These are phyloP conservation scores for Ploettnerulaceae sp. DNA, from an alignment of 2,329 filamentous ascomycete species.

Conservation along the genomic window DNA sequence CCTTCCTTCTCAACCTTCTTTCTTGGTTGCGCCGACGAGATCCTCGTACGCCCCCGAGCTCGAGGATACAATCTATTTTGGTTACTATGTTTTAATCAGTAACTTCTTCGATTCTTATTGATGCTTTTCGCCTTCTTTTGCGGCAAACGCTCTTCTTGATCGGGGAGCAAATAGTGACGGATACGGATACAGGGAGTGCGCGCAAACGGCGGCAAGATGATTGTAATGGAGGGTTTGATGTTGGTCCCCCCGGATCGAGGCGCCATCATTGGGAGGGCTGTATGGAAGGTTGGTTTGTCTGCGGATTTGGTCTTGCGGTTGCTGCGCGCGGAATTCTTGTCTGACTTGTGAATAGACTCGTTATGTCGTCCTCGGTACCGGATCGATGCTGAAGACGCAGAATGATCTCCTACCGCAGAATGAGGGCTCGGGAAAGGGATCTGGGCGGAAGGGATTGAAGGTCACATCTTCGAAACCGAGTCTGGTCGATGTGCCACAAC, in stretches of 20 bases:
- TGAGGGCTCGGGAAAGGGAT: conserved; percentile 10
- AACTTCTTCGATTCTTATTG: conserved; percentile 6
- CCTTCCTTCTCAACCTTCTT: background rate
- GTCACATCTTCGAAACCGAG: conserved; percentile 28
- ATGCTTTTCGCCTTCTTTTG: background rate
- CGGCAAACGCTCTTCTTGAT: background rate
- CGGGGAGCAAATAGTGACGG: background rate
- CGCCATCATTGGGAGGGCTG: conserved; percentile 46
- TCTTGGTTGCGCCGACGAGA: background rate
- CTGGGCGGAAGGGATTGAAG: conserved; percentile 24
- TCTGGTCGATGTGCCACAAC: conserved; percentile 24
- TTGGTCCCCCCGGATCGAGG: conserved; percentile 48
- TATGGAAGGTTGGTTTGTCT: conserved; percentile 47
- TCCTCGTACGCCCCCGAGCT: background rate
- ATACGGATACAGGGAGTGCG: background rate
- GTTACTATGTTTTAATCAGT: conserved; percentile 19
- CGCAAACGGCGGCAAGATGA: conserved; percentile 34
- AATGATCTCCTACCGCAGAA: conserved; percentile 39
- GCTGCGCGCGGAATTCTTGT: background rate
- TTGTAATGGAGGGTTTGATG: conserved; percentile 47
- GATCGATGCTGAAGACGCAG: conserved; percentile 39
- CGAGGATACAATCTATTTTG: conserved; percentile 2
- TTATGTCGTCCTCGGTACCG: conserved; percentile 53
- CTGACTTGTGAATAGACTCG: conserved; percentile 42
- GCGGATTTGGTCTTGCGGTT: background rate